Evolutionary conservation across 768 basidiomycete species (phyloP).

Genomic region (Kwoniella newhampshirensis): DNA sequence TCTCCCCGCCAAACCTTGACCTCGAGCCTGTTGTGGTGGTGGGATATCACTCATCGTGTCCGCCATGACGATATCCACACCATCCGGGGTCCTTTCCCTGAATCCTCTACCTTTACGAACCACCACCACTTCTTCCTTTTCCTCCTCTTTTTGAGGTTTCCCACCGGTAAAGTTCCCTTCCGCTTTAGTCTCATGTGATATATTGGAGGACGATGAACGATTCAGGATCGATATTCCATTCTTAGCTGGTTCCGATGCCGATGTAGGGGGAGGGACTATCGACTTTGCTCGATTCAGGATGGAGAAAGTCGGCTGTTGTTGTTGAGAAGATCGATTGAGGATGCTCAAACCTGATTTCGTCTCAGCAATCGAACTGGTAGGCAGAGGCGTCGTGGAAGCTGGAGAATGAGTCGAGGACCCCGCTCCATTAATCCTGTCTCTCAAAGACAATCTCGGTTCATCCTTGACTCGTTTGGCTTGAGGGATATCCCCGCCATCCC

Average conservation of each 20-base stretch:
- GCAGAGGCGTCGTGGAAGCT: background rate
- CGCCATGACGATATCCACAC: constrained; percentile 22
- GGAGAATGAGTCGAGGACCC: background rate
- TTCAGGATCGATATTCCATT: constrained; percentile 6
- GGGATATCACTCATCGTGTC: background rate
- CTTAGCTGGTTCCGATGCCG: background rate
- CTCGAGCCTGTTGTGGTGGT: too few species aligned
- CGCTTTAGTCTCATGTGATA: background rate
- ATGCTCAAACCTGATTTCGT: constrained; percentile 3
- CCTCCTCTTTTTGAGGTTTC: too few species aligned
- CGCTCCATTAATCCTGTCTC: constrained; percentile 11
- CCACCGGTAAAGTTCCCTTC: too few species aligned
- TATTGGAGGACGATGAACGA: constrained; percentile 2
- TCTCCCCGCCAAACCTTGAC: background rate
- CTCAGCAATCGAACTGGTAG: background rate
- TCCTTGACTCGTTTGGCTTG: constrained; percentile 6
- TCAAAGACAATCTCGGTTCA: constrained; percentile 1
- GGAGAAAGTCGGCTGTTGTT: too few species aligned
- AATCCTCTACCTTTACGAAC: constrained; percentile 37
- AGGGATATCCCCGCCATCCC: constrained; percentile 1
- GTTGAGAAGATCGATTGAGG: constrained; percentile 3
- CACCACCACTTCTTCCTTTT: constrained; percentile 21
- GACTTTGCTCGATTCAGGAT: background rate
- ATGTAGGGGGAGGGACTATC: background rate
- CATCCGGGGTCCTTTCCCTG: constrained; percentile 19